Percentiles rank a stretch among this genome's conserved stretches.
phyloP scores from a whole-genome alignment of 1,139 yeast genomes.

The Hansenula lynferdii region DNA sequence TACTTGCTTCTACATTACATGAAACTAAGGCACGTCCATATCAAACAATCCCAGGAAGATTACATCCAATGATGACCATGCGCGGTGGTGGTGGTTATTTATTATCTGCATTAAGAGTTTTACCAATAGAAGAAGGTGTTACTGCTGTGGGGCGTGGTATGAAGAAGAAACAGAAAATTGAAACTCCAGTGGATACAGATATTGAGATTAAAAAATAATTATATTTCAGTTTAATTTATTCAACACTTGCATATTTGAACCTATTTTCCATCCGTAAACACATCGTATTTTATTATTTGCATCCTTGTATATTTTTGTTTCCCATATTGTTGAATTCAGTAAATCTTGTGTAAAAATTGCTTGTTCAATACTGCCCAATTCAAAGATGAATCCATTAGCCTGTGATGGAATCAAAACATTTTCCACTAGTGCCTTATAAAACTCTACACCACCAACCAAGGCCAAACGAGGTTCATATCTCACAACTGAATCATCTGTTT shows the following conservation, averaged over 20 bases:
- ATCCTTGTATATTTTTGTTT: constrained; percentile 23
- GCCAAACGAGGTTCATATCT: constrained; percentile 75
- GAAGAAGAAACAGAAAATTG: constrained; percentile 12
- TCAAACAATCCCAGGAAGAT: constrained; percentile 90
- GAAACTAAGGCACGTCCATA: constrained; percentile 83
- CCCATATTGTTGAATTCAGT: constrained; percentile 21
- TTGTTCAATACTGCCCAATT: constrained; percentile 34
- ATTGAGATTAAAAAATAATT: background rate
- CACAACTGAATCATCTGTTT: constrained; percentile 56
- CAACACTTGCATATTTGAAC: constrained; percentile 18
- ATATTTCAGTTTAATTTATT: background rate
- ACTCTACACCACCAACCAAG: constrained; percentile 68
- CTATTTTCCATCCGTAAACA: constrained; percentile 27
- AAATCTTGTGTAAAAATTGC: constrained; percentile 11
- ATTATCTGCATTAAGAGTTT: constrained; percentile 73
- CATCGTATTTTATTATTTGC: constrained; percentile 27
- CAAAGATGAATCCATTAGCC: constrained; percentile 39
- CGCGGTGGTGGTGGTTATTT: constrained; percentile 91
- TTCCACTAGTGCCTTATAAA: constrained; percentile 52
- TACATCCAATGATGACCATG: constrained; percentile 95
- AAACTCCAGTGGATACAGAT: too few species aligned
- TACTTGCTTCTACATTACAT: constrained; percentile 77
- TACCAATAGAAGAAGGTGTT: constrained; percentile 51
- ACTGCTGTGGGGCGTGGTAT: constrained; percentile 24
- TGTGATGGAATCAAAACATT: constrained; percentile 34